A percentile compares a stretch with the other conserved stretches of the same genome.
phyloP scores from a whole-genome alignment of 2,329 filamentous ascomycete genomes.

The Colletotrichum neosansevieriae region DNA sequence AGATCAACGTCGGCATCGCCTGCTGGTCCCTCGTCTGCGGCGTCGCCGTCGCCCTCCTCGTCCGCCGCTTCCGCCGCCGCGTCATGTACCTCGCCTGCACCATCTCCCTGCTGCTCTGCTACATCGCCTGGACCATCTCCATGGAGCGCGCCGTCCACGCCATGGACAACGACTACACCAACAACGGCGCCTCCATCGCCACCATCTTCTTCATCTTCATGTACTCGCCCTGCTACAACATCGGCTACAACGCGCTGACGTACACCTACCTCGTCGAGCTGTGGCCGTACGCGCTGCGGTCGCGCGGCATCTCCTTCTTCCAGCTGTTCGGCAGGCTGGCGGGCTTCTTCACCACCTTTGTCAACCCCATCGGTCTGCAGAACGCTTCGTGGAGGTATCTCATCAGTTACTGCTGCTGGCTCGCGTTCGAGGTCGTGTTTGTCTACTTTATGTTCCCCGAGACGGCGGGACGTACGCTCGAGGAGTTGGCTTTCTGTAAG shows the following conservation, averaged over 20 bases:
- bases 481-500: constrained; percentile 62
- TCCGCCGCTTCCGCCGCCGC: constrained; percentile 57
- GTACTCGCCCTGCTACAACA: constrained; percentile 68
- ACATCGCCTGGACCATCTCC: constrained; percentile 65
- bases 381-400: constrained; percentile 38
- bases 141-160: constrained; percentile 53
- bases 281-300: constrained; percentile 68
- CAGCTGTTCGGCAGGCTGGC: constrained; percentile 41
- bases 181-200: constrained; percentile 51
- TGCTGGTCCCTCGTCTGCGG: constrained; percentile 61
- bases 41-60: constrained; percentile 55
- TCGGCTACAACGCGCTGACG: constrained; percentile 71
- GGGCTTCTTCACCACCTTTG: constrained; percentile 41
- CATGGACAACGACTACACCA: constrained; percentile 44
- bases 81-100: constrained; percentile 64
- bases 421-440: constrained; percentile 51
- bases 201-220: constrained; percentile 68
- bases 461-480: constrained; percentile 79
- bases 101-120: constrained; percentile 54
- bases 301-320: constrained; percentile 64
- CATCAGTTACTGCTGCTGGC: constrained; percentile 44
- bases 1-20: constrained; percentile 61
- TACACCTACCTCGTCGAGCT: constrained; percentile 72
- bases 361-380: constrained; percentile 42
- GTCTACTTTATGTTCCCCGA: constrained; percentile 86